Evolutionary conservation across 23 red algal genomes (phyloP), one percentile per base, ranked within the genome.

Genomic region (Gracilariopsis chorda): DNA sequence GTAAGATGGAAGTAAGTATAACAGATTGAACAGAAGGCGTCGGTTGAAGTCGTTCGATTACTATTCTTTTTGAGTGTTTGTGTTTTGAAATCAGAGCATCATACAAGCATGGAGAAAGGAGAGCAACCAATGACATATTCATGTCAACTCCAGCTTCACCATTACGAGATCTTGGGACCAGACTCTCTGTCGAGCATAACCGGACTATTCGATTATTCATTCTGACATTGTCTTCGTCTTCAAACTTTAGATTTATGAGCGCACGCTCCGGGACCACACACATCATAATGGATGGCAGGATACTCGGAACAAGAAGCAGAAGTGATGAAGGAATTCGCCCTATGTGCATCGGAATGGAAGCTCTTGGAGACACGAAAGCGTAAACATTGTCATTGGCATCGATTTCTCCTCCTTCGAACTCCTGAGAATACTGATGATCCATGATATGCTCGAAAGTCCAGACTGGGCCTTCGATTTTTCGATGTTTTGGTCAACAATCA

Each of bases 31-130:
- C 7, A 23, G 48, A 27, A n/a, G n/a, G n/a, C 11, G 85, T 35
- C 12, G 52, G 85, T 44, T 89, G 28, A 14, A 24, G 17, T 0
- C 37, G 19, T 19, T 51, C 68, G 51, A 77, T 9, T 17, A 21
- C 37, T 14, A 78, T 25, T 9, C 35, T 80, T 20, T 59, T 59
- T 32, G 30, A 16, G 13, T n/a, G 20, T 10, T 73, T 25, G 20
- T 23, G 37, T 10, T 80, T 25, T 25, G 42, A 20, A 51, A 35
- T 39, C 20, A 84, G 12, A 25, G 70, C 65, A 44, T 60, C 43
- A 13, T 42, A 24, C 1, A 89, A 69, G 35, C 68, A 89, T 48
- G 85, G 85, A 44, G 85, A 77, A 43, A 89, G 40, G 23, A 89
- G 52, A n/a, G 85, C 85, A 51, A 89, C 62, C 2, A 33, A 28